Base-by-base conservation (phyloP, 805 yeast species). In the Candida coquimbonensis region DNA sequence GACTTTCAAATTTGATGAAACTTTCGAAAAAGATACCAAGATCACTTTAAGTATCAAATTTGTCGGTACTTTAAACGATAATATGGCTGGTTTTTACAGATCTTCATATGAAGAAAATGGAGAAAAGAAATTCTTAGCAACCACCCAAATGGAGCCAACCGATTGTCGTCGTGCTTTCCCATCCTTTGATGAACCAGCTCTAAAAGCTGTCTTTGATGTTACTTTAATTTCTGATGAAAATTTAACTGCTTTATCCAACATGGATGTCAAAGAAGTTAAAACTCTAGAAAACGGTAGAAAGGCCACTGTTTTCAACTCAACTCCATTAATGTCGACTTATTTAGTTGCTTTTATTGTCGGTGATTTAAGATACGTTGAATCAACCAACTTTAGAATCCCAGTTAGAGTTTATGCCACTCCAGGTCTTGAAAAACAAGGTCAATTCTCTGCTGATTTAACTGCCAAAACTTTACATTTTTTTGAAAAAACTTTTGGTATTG, bases 81-180 rank as follows among this genome's bases (percentile, higher is more conserved):
- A 83, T 59, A 84, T 85, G 91, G 85, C 87, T 45, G 91, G 91
- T 40, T 85, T 85, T 67, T 85, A 85, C 70, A 74, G 86, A 56
- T 81, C 88, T 17, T 67, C 78, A 37, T 84, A 84, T 63, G 70
- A 73, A 51, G 72, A 73, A 49, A 73, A 82, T 51, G 85, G 87
- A 21, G 70, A 72, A 48, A 80, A 79, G 36, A 81, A 80, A 58
- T 81, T 82, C 62, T 72, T 85, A 74, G 87, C 88, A 38, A 81
- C 90, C 39, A 84, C 95, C 39, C 95, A 86, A 66, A 81, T 86
- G 78, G 95, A 86, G 67, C 81, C 95, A 24, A 83, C 91, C 19
- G 93, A 86, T 60, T 87, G 91, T 55, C 79, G 95, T 57, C 75
- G 88, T 57, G 93, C 93, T 9, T 86, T 86, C 73, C 95, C 95